phyloP scores from a whole-genome alignment of 1,284 basidiomycete species.

The Ganoderma resinaceum region DNA sequence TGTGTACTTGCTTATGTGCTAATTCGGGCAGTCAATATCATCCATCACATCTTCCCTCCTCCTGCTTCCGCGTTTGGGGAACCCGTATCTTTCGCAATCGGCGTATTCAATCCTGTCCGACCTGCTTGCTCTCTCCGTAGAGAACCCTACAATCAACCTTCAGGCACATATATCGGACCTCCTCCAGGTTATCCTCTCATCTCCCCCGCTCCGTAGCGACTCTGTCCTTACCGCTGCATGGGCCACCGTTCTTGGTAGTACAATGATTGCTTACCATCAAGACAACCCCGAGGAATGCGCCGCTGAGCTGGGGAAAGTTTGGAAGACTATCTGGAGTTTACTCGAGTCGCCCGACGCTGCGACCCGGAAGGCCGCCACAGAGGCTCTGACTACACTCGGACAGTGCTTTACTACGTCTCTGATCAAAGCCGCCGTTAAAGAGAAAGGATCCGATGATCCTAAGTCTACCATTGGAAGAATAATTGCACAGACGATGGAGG shows the following conservation, averaged over 20 bases:
- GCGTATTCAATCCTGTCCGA: constrained; percentile 83
- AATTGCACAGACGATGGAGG: constrained; percentile 66
- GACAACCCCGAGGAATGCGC: constrained; percentile 57
- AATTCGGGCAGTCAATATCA: constrained; percentile 65
- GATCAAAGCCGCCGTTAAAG: constrained; percentile 59
- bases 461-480: constrained; percentile 67
- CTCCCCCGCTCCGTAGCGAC: constrained; percentile 75
- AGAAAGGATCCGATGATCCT: constrained; percentile 51
- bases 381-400: constrained; percentile 67
- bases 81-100: constrained; percentile 85
- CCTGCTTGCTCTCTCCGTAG: constrained; percentile 64
- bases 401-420: constrained; percentile 75
- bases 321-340: constrained; percentile 80
- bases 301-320: constrained; percentile 68
- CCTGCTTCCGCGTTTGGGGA: constrained; percentile 81
- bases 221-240: constrained; percentile 70
- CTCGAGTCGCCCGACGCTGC: constrained; percentile 66
- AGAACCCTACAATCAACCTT: constrained; percentile 54
- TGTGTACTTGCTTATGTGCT: constrained; percentile 18
- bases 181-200: constrained; percentile 76
- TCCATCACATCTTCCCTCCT: constrained; percentile 75
- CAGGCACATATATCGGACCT: constrained; percentile 71
- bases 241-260: constrained; percentile 75
- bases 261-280: constrained; percentile 66
- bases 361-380: constrained; percentile 69